These are phyloP conservation scores for Termitomyces sp. DNA, from an alignment of 768 basidiomycete genomes.

Conservation along the genomic window DNA sequence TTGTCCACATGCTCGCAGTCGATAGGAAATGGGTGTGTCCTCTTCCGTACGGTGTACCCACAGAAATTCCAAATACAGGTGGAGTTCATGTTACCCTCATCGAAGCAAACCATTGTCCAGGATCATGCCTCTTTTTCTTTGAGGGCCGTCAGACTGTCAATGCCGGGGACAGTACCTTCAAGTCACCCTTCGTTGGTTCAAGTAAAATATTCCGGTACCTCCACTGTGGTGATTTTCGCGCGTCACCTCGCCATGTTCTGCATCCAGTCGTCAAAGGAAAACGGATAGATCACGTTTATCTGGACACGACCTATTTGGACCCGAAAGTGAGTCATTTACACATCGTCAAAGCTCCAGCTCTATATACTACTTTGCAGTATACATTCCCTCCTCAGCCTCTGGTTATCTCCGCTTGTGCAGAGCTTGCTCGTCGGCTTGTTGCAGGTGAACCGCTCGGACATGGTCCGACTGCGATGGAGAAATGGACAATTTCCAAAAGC, in stretches of 20 bases:
- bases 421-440: conserved; percentile 60
- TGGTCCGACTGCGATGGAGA: conserved; percentile 36
- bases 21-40: conserved; percentile 86
- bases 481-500: conserved; percentile 38
- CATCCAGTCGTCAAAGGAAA: conserved; percentile 85
- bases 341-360: not conserved
- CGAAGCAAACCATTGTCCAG: conserved; percentile 98
- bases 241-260: conserved; percentile 79
- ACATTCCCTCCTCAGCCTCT: conserved; percentile 94
- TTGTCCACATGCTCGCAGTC: conserved; percentile 87
- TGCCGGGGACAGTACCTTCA: conserved; percentile 79
- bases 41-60: conserved; percentile 74
- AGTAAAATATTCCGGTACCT: conserved; percentile 75
- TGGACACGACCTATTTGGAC: conserved; percentile 95
- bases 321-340: conserved; percentile 48
- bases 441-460: conserved; percentile 27
- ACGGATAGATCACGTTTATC: conserved; percentile 79
- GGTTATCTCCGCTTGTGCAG: conserved; percentile 90
- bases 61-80: conserved; percentile 70
- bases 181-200: conserved; percentile 66
- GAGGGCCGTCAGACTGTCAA: conserved; percentile 87
- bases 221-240: conserved; percentile 93
- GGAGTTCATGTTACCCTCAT: conserved; percentile 90
- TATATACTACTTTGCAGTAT: conserved; percentile 43
- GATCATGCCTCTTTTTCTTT: conserved; percentile 90